phyloP scores from a whole-genome alignment of 2,329 filamentous ascomycete species.

The Ambrosiella cleistominuta region DNA sequence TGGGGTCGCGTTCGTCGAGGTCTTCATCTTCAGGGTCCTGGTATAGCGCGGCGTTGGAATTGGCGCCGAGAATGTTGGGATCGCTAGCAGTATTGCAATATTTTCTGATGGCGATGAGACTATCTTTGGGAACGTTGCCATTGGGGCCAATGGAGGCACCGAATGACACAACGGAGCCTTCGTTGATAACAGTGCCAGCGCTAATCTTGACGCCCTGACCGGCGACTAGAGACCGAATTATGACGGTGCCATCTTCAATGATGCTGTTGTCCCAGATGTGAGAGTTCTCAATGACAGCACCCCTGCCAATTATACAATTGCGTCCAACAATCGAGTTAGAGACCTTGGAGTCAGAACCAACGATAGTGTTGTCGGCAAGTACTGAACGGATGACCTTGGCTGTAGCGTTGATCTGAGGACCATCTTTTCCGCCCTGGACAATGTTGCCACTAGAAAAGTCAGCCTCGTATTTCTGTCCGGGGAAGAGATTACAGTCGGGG shows the following conservation, averaged over 20 bases:
- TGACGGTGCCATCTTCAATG: constrained; percentile 55
- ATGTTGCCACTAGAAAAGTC: constrained; percentile 26
- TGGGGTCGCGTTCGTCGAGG: constrained; percentile 31
- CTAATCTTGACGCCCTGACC: constrained; percentile 50
- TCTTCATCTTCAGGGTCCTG: constrained; percentile 31
- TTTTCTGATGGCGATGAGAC: constrained; percentile 18
- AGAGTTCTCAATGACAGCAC: constrained; percentile 60
- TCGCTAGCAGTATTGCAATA: constrained; percentile 21
- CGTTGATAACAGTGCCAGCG: constrained; percentile 47
- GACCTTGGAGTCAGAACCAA: constrained; percentile 56
- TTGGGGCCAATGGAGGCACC: constrained; percentile 54
- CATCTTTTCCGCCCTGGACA: constrained; percentile 42
- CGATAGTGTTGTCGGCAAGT: constrained; percentile 56
- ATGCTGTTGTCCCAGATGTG: constrained; percentile 77
- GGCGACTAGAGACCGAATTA: constrained; percentile 61
- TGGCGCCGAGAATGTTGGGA: constrained; percentile 26
- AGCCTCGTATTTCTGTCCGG: constrained; percentile 59
- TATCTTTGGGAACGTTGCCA: constrained; percentile 25
- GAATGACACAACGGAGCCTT: constrained; percentile 64
- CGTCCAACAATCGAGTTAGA: constrained; percentile 66
- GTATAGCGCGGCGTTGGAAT: constrained; percentile 34
- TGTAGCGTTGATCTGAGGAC: constrained; percentile 56
- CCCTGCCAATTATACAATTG: constrained; percentile 69
- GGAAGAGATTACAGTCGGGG: constrained; percentile 72
- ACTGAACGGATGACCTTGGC: constrained; percentile 54